Evolutionary conservation across 2,329 filamentous ascomycete species (phyloP).

Genomic region (Akanthomyces lecanii): DNA sequence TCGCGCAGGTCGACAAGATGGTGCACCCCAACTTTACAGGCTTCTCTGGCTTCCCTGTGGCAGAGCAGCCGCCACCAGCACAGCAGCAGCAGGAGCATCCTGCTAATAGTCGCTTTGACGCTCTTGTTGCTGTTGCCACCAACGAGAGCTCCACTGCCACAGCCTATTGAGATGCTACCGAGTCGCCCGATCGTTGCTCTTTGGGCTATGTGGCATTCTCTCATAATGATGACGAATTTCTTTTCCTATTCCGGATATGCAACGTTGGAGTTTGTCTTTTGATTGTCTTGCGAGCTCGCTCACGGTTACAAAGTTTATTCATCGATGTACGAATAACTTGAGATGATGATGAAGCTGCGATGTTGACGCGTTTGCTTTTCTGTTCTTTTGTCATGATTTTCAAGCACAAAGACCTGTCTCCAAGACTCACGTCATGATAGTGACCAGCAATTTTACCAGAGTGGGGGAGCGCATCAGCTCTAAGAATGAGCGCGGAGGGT

Average conservation of each 20-base stretch:
- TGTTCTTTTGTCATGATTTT: background rate
- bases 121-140: constrained; percentile 42
- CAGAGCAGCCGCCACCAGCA: constrained; percentile 26
- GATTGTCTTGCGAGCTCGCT: background rate
- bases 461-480: background rate
- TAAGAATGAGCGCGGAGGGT: constrained; percentile 1
- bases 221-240: constrained; percentile 7
- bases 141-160: constrained; percentile 41
- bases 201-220: background rate
- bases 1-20: constrained; percentile 51
- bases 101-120: constrained; percentile 31
- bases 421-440: constrained; percentile 16
- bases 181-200: background rate
- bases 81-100: constrained; percentile 18
- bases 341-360: background rate
- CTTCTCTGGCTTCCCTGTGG: constrained; percentile 47
- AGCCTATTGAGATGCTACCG: constrained; percentile 30
- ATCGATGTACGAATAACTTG: constrained; percentile 7
- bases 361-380: background rate
- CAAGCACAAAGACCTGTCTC: constrained; percentile 13
- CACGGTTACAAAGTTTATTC: background rate
- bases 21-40: constrained; percentile 53
- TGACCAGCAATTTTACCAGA: constrained; percentile 2
- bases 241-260: background rate
- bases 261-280: background rate